Percentiles rank a stretch among this genome's conserved stretches.
phyloP scores from a whole-genome alignment of 306 rosid species.

The Prunus campanulata region DNA sequence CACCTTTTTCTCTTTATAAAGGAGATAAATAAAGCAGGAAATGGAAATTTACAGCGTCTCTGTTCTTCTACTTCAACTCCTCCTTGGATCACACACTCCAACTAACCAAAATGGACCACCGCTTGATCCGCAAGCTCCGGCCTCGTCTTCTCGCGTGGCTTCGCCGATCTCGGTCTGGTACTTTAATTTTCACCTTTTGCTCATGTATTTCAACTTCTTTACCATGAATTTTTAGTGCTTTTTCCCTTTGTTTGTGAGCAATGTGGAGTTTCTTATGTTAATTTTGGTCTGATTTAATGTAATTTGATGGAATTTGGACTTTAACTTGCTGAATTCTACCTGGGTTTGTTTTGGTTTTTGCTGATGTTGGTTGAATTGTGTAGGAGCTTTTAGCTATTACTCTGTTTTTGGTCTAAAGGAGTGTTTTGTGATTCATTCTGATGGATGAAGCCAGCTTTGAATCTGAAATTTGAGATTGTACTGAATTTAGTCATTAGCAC shows the following conservation, averaged over 20 bases:
- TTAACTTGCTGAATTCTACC: background rate
- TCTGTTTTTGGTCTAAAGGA: background rate
- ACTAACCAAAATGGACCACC: constrained; percentile 31
- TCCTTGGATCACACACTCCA: constrained; percentile 14
- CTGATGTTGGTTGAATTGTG: background rate
- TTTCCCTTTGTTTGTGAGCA: background rate
- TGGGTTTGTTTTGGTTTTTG: background rate
- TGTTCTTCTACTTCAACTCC: constrained; percentile 24
- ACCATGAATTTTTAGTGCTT: background rate
- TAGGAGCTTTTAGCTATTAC: background rate
- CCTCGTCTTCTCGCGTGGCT: constrained; percentile 69
- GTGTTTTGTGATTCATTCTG: background rate
- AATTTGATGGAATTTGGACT: background rate
- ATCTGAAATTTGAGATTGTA: background rate
- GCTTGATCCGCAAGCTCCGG: constrained; percentile 57
- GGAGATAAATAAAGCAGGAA: background rate
- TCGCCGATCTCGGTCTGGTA: constrained; percentile 86
- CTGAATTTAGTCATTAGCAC: background rate
- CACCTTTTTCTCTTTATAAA: background rate
- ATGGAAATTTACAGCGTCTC: constrained; percentile 43
- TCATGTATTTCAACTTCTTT: background rate
- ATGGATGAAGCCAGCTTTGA: background rate
- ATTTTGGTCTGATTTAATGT: background rate
- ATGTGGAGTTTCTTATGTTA: background rate
- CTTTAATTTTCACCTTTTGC: background rate